Conservation (phyloP, 2,329 filamentous ascomycete genomes). For the Trichoderma hamatum region DNA sequence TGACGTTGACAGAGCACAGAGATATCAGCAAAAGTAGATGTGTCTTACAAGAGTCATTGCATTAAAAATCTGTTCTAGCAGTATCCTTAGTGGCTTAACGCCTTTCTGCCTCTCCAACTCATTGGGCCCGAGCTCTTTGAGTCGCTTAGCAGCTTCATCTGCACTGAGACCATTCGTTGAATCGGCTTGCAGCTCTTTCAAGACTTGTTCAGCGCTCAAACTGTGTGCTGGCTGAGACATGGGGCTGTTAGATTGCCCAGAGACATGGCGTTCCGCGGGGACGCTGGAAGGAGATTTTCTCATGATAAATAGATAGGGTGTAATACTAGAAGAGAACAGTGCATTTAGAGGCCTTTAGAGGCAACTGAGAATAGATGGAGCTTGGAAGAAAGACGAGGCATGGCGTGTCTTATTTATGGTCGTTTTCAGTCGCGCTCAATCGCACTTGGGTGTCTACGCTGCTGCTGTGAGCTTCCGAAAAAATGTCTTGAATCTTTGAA, state of each 20-base stretch:
- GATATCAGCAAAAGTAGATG: fast-evolving
- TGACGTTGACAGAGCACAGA: too few species aligned
- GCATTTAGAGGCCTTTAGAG: too few species aligned
- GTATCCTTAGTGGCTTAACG: slow-evolving; percentile 60
- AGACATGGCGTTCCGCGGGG: slow-evolving; percentile 33
- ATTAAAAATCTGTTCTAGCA: slow-evolving; percentile 60
- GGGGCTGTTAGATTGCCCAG: slow-evolving; percentile 41
- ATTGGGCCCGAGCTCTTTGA: slow-evolving; percentile 61
- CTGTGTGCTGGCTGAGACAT: slow-evolving; percentile 62
- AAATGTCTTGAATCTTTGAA: too few species aligned
- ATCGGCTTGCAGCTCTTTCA: slow-evolving; percentile 56
- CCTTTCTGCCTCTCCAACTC: slow-evolving; percentile 52
- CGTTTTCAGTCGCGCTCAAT: too few species aligned
- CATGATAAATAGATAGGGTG: not conserved
- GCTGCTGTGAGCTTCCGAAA: too few species aligned
- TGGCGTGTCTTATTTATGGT: too few species aligned
- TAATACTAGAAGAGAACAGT: not conserved
- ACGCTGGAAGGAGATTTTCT: not conserved
- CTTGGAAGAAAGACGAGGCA: too few species aligned
- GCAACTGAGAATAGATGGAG: too few species aligned
- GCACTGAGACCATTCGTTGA: slow-evolving; percentile 56
- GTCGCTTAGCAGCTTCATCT: slow-evolving; percentile 53
- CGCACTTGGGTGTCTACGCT: too few species aligned
- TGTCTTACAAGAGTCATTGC: slow-evolving; percentile 56
- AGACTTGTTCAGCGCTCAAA: slow-evolving; percentile 52